Percentiles rank a stretch among this genome's conserved stretches.
Evolutionary conservation across 2,329 filamentous ascomycete species (phyloP).

Genomic region (Nemania sp.): DNA sequence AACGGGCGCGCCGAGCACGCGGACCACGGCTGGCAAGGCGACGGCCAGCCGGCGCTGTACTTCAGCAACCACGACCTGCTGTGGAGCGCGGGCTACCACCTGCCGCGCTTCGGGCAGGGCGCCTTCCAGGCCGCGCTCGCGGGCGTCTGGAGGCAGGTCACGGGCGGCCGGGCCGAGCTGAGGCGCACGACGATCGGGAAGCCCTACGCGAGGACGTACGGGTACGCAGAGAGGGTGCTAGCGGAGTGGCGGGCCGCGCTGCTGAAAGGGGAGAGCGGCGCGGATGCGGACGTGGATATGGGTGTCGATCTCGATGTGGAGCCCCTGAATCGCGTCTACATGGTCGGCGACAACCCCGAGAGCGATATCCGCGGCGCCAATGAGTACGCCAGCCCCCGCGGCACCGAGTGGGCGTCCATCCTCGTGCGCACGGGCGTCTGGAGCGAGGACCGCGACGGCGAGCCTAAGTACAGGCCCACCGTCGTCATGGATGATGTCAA

Average conservation of each 20-base stretch:
- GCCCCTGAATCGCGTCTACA: conserved; percentile 80
- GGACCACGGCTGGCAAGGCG: conserved; percentile 79
- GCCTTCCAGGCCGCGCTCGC: conserved; percentile 83
- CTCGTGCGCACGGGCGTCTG: conserved; percentile 84
- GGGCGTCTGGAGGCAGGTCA: conserved; percentile 77
- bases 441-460: conserved; percentile 45
- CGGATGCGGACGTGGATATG: conserved; percentile 24
- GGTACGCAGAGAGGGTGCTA: conserved; percentile 79
- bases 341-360: conserved; percentile 90
- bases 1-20: conserved; percentile 69
- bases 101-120: conserved; percentile 88
- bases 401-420: conserved; percentile 77
- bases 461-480: conserved; percentile 64
- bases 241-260: conserved; percentile 60
- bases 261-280: conserved; percentile 41
- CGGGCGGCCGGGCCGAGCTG: conserved; percentile 62
- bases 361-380: conserved; percentile 92
- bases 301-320: conserved; percentile 3
- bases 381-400: conserved; percentile 66
- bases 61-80: conserved; percentile 90
- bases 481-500: conserved; percentile 75
- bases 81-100: conserved; percentile 84
- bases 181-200: conserved; percentile 78
- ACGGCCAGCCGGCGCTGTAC: conserved; percentile 79
- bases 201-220: conserved; percentile 76